Percentiles rank a stretch among this genome's conserved stretches.
phyloP scores from a whole-genome alignment of 768 basidiomycete genomes.

The Obba rivulosa region DNA sequence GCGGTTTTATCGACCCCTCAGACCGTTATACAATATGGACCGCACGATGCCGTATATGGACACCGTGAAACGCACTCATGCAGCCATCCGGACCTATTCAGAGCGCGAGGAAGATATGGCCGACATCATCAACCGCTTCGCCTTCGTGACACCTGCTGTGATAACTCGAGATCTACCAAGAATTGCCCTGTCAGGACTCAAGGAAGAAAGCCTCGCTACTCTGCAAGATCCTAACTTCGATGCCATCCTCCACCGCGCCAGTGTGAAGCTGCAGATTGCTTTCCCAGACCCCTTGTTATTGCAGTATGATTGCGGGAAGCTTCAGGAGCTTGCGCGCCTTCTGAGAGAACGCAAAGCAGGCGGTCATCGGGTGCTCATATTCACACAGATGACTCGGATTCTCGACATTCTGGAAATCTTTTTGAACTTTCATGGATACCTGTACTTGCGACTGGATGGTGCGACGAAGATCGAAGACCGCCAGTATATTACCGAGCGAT shows the following conservation, averaged over 20 bases:
- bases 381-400: slow-evolving; percentile 95
- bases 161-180: slow-evolving; percentile 71
- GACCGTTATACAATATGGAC: slow-evolving; percentile 33
- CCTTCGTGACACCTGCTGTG: slow-evolving; percentile 74
- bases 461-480: slow-evolving; percentile 94
- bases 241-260: slow-evolving; percentile 58
- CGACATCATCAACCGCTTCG: slow-evolving; percentile 58
- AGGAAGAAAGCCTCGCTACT: slow-evolving; percentile 12
- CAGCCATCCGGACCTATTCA: slow-evolving; percentile 58
- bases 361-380: slow-evolving; percentile 88
- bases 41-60: slow-evolving; percentile 19
- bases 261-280: slow-evolving; percentile 85
- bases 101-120: slow-evolving; percentile 52
- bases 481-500: slow-evolving; percentile 84
- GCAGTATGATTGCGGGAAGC: slow-evolving; percentile 95
- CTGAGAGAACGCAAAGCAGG: slow-evolving; percentile 80
- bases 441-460: slow-evolving; percentile 92
- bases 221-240: slow-evolving; percentile 48
- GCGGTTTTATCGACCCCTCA: slow-evolving; percentile 39
- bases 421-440: slow-evolving; percentile 86
- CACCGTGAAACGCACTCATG: slow-evolving; percentile 35
- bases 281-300: slow-evolving; percentile 87
- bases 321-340: slow-evolving; percentile 76
- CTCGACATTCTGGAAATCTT: slow-evolving; percentile 93
- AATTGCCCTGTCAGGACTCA: slow-evolving; percentile 48